phyloP scores from a whole-genome alignment of 129 eudicot genomes.

The Oenanthe sinensis region DNA sequence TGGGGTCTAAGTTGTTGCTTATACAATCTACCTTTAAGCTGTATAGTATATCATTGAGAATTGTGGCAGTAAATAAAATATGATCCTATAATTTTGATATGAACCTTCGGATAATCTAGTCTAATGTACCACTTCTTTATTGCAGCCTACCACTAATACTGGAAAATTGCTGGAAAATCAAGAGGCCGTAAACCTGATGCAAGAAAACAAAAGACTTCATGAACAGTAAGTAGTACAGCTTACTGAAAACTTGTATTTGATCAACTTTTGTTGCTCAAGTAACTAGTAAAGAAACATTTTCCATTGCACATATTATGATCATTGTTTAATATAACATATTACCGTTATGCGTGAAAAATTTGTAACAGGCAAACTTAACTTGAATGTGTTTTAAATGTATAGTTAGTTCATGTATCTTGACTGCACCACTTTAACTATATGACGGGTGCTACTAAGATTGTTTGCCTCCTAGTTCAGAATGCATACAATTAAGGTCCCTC shows the following conservation, averaged over 20 bases:
- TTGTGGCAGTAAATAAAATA: background rate
- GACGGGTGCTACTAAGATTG: background rate
- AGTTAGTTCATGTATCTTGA: background rate
- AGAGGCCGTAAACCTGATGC: slow-evolving; percentile 28
- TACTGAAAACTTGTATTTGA: background rate
- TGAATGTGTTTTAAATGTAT: background rate
- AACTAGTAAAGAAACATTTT: background rate
- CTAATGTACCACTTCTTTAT: slow-evolving; percentile 10
- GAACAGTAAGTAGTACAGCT: slow-evolving; percentile 36
- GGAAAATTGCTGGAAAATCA: slow-evolving; percentile 24
- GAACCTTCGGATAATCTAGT: background rate
- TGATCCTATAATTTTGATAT: background rate
- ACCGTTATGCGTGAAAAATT: background rate
- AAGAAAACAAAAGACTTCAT: slow-evolving; percentile 47
- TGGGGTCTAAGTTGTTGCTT: background rate
- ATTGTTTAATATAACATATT: background rate
- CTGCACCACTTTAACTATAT: background rate
- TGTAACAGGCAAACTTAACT: background rate
- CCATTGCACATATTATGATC: background rate
- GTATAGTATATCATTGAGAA: background rate
- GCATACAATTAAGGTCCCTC: background rate
- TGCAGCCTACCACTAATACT: slow-evolving; percentile 31
- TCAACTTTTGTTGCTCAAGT: background rate
- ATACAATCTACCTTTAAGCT: background rate
- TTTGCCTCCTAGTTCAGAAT: background rate